Conservation (phyloP, 1,284 basidiomycete genomes). For the Anthracocystis panici-leucophaei region DNA sequence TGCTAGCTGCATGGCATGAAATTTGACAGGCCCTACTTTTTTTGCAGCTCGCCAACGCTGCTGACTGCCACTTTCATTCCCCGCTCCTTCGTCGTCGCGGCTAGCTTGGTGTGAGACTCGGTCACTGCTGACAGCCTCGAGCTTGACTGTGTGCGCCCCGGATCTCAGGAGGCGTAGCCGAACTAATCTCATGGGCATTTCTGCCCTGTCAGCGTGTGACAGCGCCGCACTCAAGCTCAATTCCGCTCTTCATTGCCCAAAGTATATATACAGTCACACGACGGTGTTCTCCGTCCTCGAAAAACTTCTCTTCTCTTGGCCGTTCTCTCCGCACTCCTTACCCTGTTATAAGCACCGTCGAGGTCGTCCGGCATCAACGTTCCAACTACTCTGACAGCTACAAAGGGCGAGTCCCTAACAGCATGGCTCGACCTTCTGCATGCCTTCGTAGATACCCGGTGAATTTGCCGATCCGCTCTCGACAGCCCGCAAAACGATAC, state of each 20-base stretch:
- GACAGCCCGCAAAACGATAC: not conserved
- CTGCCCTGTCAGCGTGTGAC: not conserved
- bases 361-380: too few relatives aligned
- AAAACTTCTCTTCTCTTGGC: not conserved
- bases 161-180: not conserved
- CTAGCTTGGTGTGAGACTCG: not conserved
- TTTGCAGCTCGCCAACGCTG: constrained; percentile 1
- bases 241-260: not conserved
- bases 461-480: not conserved
- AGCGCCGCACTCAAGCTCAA: not conserved
- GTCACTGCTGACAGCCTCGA: not conserved
- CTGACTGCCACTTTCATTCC: not conserved
- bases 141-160: not conserved
- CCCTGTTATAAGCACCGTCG: too few relatives aligned
- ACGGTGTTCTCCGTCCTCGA: not conserved
- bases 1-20: not conserved
- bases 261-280: not conserved
- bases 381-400: too few relatives aligned
- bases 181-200: not conserved
- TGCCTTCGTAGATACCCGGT: not conserved
- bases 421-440: not conserved
- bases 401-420: too few relatives aligned
- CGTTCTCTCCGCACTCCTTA: not conserved
- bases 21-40: not conserved
- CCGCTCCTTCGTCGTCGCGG: not conserved